phyloP scores from a whole-genome alignment of 1,284 basidiomycete genomes.

The Sanghuangporus baumii region DNA sequence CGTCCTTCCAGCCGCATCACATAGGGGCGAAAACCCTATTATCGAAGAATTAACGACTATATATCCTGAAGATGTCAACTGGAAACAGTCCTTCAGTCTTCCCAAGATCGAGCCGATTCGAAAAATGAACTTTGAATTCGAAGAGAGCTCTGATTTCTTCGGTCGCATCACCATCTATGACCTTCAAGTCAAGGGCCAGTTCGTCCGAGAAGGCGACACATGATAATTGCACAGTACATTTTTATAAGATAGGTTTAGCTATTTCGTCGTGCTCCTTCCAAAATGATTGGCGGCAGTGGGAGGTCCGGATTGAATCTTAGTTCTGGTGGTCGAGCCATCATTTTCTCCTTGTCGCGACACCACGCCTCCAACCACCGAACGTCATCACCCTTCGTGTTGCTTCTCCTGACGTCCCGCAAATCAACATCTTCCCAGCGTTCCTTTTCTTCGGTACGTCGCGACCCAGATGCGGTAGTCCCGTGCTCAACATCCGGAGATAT shows the following conservation, averaged over 20 bases:
- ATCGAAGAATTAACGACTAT: constrained; percentile 50
- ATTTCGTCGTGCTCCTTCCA: background rate
- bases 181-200: constrained; percentile 43
- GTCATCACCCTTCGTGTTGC: background rate
- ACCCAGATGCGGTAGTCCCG: background rate
- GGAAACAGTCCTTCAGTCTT: constrained; percentile 60
- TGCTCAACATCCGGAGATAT: background rate
- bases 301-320: constrained; percentile 7
- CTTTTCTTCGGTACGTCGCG: background rate
- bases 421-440: background rate
- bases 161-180: constrained; percentile 71
- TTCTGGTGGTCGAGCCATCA: background rate
- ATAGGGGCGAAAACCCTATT: background rate
- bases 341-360: constrained; percentile 3
- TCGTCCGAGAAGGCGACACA: background rate
- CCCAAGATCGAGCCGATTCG: constrained; percentile 12
- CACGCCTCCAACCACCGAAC: constrained; percentile 13
- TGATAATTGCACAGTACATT: background rate
- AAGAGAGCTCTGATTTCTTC: constrained; percentile 75
- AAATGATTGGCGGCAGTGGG: constrained; percentile 7
- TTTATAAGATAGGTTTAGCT: background rate
- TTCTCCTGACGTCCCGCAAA: background rate
- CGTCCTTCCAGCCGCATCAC: constrained; percentile 20
- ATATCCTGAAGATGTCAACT: constrained; percentile 74
- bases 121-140: constrained; percentile 59